phyloP scores from a whole-genome alignment of 2,329 filamentous ascomycete genomes.

The Penicillium sp. region DNA sequence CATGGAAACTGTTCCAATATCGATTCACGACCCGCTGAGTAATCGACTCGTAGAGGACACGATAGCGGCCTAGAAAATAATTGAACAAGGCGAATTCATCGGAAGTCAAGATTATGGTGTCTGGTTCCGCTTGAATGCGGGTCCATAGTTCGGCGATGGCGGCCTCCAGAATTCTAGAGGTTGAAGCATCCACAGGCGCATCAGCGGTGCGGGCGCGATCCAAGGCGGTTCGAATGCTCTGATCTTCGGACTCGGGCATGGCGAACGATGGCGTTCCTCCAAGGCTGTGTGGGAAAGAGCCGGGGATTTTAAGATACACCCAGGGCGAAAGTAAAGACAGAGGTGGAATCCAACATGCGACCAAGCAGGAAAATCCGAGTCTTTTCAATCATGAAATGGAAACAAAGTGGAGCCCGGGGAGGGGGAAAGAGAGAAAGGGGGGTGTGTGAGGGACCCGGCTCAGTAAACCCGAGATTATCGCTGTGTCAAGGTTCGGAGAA shows the following conservation, averaged over 20 bases:
- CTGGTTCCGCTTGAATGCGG: slow-evolving; percentile 64
- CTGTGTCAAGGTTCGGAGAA: slow-evolving; percentile 12
- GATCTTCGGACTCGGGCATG: slow-evolving; percentile 34
- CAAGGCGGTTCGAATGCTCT: slow-evolving; percentile 65
- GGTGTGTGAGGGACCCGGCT: slow-evolving; percentile 6
- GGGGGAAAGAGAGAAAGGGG: slow-evolving; percentile 9
- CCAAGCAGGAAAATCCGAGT: slow-evolving; percentile 15
- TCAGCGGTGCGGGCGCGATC: slow-evolving; percentile 74
- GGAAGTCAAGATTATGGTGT: slow-evolving; percentile 69
- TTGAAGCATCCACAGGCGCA: slow-evolving; percentile 61
- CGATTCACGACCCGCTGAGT: slow-evolving; percentile 56
- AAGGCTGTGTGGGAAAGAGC: neutral
- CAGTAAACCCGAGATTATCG: slow-evolving; percentile 19
- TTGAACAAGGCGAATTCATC: slow-evolving; percentile 88
- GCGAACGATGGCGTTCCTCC: neutral
- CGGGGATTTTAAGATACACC: neutral
- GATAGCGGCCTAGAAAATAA: slow-evolving; percentile 71
- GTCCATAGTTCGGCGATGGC: slow-evolving; percentile 67
- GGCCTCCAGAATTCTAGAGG: slow-evolving; percentile 65
- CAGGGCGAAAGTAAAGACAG: slow-evolving; percentile 6
- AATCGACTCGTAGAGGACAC: slow-evolving; percentile 45
- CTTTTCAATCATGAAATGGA: slow-evolving; percentile 23
- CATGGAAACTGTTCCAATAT: slow-evolving; percentile 54
- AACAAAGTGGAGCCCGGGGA: slow-evolving; percentile 22
- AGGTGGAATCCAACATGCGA: slow-evolving; percentile 17